Conservation (phyloP, 192 early-diverging fungal species). For the Backusella liffmaniae region DNA sequence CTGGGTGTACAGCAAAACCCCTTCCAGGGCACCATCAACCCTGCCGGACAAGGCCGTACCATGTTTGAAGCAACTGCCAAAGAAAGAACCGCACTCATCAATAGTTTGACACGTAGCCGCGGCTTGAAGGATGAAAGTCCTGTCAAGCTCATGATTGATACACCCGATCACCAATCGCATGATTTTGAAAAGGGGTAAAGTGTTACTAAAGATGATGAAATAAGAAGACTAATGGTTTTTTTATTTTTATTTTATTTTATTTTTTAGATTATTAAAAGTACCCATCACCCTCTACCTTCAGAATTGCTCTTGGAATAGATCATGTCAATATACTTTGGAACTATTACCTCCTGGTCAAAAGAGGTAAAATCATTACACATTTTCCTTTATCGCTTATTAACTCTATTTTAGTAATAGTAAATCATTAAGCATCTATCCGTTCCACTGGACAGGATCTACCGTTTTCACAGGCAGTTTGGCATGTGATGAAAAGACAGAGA, state of each 20-base stretch:
- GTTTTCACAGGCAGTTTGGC: slow-evolving; percentile 51
- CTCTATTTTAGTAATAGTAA: not conserved
- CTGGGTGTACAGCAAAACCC: slow-evolving; percentile 76
- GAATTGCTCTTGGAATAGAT: slow-evolving; percentile 75
- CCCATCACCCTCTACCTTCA: slow-evolving; percentile 55
- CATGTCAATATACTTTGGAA: slow-evolving; percentile 56
- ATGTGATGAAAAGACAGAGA: slow-evolving; percentile 47
- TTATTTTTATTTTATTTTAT: too few species aligned
- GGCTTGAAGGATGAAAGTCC: slow-evolving; percentile 70
- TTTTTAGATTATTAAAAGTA: slow-evolving; percentile 52
- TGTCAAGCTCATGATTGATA: slow-evolving; percentile 55
- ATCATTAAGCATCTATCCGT: slow-evolving; percentile 35
- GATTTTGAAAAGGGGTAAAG: slow-evolving; percentile 48
- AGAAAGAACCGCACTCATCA: slow-evolving; percentile 63
- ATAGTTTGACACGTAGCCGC: slow-evolving; percentile 59
- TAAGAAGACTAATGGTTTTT: not conserved
- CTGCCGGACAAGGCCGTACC: slow-evolving; percentile 43
- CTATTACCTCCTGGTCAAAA: slow-evolving; percentile 42
- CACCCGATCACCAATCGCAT: slow-evolving; percentile 41
- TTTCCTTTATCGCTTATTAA: slow-evolving; percentile 19
- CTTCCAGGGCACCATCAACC: slow-evolving; percentile 52
- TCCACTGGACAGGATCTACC: slow-evolving; percentile 68
- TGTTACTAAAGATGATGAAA: not conserved
- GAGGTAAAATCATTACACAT: slow-evolving; percentile 25
- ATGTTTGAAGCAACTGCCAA: slow-evolving; percentile 69